Percentiles rank a stretch among this genome's conserved stretches.
These are phyloP conservation scores for Pholiota microspora DNA, from an alignment of 768 basidiomycete genomes.

Conservation along the genomic window DNA sequence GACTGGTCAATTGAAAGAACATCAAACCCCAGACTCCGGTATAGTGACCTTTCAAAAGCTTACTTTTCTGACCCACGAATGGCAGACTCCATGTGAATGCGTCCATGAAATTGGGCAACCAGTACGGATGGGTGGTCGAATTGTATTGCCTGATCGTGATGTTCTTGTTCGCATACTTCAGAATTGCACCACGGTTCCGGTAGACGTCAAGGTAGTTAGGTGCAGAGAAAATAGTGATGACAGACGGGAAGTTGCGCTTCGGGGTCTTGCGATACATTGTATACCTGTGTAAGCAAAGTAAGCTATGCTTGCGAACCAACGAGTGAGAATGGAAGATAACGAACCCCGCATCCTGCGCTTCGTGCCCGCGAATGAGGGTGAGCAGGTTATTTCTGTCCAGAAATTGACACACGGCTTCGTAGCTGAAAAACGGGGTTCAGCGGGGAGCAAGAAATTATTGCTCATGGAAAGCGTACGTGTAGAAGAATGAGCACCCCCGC, in stretches of 20 bases:
- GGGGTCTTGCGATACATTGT: conserved; percentile 96
- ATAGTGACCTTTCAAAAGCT: conserved; percentile 27
- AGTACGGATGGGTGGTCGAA: conserved; percentile 81
- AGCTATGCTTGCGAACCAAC: not conserved
- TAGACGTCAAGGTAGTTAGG: conserved; percentile 97
- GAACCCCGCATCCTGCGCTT: conserved; percentile 95
- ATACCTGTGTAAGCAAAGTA: conserved; percentile 44
- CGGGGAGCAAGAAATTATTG: not conserved
- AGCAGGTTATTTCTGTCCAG: conserved; percentile 87
- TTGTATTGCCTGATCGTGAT: conserved; percentile 93
- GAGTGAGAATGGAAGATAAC: conserved; percentile 17
- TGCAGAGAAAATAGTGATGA: conserved; percentile 97
- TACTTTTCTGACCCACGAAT: conserved; percentile 96
- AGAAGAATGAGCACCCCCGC: conserved; percentile 90
- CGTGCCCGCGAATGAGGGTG: conserved; percentile 95
- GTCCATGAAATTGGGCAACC: conserved; percentile 97
- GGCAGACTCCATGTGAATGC: conserved; percentile 98
- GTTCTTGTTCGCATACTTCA: conserved; percentile 96
- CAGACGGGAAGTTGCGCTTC: conserved; percentile 91
- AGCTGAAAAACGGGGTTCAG: conserved; percentile 33
- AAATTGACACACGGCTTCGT: conserved; percentile 90
- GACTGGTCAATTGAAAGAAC: conserved; percentile 45
- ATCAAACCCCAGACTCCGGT: conserved; percentile 9
- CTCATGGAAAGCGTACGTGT: conserved; percentile 60
- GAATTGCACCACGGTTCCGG: conserved; percentile 93